Conservation (phyloP, 148 eudicot species). For the Spergularia bocconei region DNA sequence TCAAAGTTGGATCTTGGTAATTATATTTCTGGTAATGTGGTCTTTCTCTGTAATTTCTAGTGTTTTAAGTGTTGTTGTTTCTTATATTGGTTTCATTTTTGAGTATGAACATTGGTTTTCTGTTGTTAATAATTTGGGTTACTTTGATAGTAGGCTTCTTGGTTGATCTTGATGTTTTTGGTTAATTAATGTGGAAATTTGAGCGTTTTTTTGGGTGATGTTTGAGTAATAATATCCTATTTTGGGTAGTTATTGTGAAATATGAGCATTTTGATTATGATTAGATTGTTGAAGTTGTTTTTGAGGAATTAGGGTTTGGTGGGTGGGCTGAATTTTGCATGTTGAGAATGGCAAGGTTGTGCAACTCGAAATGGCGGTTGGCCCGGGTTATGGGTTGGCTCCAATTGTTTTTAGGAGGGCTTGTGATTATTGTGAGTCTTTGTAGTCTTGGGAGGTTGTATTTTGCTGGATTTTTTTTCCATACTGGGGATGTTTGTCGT, state of each 20-base stretch:
- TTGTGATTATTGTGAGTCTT: slow-evolving; percentile 70
- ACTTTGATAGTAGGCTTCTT: background rate
- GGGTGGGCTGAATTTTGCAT: slow-evolving; percentile 8
- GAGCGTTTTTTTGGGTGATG: background rate
- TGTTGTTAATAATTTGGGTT: background rate
- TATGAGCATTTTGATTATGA: background rate
- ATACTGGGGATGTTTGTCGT: slow-evolving; percentile 64
- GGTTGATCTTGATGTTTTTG: background rate
- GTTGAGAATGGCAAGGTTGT: slow-evolving; percentile 47
- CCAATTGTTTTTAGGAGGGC: slow-evolving; percentile 67
- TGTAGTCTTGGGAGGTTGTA: slow-evolving; percentile 70
- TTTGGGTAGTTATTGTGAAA: background rate
- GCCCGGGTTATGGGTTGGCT: slow-evolving; percentile 59
- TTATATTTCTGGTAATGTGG: slow-evolving; percentile 16
- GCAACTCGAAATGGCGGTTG: slow-evolving; percentile 50
- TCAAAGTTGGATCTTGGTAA: slow-evolving; percentile 1
- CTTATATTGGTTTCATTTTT: background rate
- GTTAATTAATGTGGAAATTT: background rate
- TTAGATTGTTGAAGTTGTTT: background rate
- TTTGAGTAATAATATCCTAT: background rate
- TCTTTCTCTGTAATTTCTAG: slow-evolving; percentile 6
- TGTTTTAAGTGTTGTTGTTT: background rate
- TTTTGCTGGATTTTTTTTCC: slow-evolving; percentile 75
- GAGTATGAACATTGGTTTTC: background rate
- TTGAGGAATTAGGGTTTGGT: background rate